phyloP scores from a whole-genome alignment of 768 basidiomycete genomes.

The Calocybe gangraenosa region DNA sequence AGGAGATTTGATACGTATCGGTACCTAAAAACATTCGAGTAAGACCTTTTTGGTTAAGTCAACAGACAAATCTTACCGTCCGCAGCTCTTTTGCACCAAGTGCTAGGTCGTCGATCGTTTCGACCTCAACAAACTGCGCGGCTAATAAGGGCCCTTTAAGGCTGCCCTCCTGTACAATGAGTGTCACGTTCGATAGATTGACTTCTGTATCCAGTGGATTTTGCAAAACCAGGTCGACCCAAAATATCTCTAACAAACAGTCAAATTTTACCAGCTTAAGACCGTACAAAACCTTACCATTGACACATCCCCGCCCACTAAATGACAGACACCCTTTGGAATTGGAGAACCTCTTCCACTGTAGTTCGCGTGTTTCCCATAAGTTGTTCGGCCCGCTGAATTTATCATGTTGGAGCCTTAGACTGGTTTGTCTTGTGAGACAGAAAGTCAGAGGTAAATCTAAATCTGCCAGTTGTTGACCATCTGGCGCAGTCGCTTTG shows the following conservation, averaged over 20 bases:
- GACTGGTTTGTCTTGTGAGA: constrained; percentile 46
- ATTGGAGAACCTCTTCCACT: constrained; percentile 62
- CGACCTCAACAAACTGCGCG: constrained; percentile 46
- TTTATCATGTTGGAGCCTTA: constrained; percentile 54
- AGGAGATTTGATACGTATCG: constrained; percentile 55
- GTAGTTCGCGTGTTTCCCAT: constrained; percentile 65
- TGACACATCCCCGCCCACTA: constrained; percentile 56
- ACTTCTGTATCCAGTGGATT: constrained; percentile 78
- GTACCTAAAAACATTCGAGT: constrained; percentile 38
- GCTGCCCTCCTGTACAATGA: constrained; percentile 42
- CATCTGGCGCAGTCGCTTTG: constrained; percentile 49
- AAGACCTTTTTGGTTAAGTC: constrained; percentile 1
- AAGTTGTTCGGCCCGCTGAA: constrained; percentile 35
- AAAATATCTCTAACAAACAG: constrained; percentile 57
- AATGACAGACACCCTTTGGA: constrained; percentile 49
- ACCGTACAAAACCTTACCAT: constrained; percentile 40
- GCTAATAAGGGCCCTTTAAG: constrained; percentile 26
- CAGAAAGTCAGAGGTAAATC: constrained; percentile 68
- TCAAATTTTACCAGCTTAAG: background rate
- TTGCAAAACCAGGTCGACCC: constrained; percentile 64
- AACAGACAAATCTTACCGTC: constrained; percentile 39
- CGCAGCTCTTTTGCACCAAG: constrained; percentile 63
- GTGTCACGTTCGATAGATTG: constrained; percentile 57
- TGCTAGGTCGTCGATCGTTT: constrained; percentile 56
- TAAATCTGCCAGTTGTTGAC: constrained; percentile 39